A percentile compares a stretch with the other conserved stretches of the same genome.
These are phyloP conservation scores for Raffaelea ambrosiae DNA, from an alignment of 2,329 filamentous ascomycete genomes.

Conservation along the genomic window DNA sequence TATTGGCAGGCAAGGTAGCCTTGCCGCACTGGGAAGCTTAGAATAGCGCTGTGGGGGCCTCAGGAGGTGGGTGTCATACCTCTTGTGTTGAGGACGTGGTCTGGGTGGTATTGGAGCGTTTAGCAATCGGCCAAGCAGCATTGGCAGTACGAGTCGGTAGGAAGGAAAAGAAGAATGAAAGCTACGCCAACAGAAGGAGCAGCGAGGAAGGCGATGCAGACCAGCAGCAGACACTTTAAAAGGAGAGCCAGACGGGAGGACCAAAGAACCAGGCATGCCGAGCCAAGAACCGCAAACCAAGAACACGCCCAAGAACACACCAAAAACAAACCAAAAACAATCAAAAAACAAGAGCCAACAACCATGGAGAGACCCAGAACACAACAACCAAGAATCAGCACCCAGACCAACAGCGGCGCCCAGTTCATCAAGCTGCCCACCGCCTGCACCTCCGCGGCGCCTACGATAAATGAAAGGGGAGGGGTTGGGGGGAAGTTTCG, in stretches of 20 bases:
- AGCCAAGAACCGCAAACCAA: too few species aligned
- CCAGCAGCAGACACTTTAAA: too few species aligned
- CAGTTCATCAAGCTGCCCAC: background rate
- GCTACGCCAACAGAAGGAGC: too few species aligned
- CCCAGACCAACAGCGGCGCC: background rate
- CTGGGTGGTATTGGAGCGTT: too few species aligned
- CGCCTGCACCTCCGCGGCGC: background rate
- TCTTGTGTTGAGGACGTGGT: too few species aligned
- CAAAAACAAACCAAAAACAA: background rate
- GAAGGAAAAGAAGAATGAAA: too few species aligned
- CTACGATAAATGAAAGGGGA: background rate
- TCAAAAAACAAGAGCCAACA: background rate
- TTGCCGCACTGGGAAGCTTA: conserved; percentile 3
- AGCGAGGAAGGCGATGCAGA: too few species aligned
- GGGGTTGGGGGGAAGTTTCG: background rate
- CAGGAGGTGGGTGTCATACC: conserved; percentile 6
- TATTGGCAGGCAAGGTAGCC: conserved; percentile 4
- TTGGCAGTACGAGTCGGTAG: too few species aligned
- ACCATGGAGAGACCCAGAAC: background rate
- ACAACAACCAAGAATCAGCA: too few species aligned
- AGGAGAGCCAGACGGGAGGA: too few species aligned
- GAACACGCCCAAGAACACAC: background rate
- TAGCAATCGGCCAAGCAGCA: too few species aligned
- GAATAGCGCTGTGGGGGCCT: conserved; percentile 11
- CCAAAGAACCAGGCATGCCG: too few species aligned